phyloP scores from a whole-genome alignment of 2,329 filamentous ascomycete species.

The Apiospora marii region DNA sequence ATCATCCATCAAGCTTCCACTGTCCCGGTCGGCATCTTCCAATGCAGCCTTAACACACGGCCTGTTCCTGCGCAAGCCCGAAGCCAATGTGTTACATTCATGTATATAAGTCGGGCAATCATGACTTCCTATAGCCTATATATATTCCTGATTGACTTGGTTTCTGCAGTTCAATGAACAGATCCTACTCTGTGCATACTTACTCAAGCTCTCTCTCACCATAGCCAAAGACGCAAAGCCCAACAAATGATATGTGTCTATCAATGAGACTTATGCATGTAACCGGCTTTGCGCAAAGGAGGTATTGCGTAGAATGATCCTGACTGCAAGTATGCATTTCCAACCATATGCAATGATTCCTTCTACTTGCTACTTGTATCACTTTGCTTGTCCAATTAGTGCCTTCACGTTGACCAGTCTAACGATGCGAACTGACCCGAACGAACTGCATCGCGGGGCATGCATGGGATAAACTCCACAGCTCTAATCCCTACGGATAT shows the following conservation, averaged over 20 bases:
- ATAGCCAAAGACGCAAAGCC: not conserved
- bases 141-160: not conserved
- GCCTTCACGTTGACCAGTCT: not conserved
- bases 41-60: too few relatives aligned
- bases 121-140: not conserved
- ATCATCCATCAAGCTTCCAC: not conserved
- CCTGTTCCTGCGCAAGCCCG: not conserved
- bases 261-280: not conserved
- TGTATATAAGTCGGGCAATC: not conserved
- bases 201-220: not conserved
- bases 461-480: constrained; percentile 12
- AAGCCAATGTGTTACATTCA: not conserved
- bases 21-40: constrained; percentile 5
- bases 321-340: not conserved
- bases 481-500: not conserved
- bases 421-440: constrained; percentile 5
- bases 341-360: not conserved
- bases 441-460: constrained; percentile 5
- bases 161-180: not conserved
- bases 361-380: not conserved
- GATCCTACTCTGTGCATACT: not conserved
- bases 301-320: not conserved
- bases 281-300: not conserved
- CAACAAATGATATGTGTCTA: constrained; percentile 3
- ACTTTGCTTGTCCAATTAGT: not conserved